phyloP scores from a whole-genome alignment of 139 green algal species.

The Pedinophyceae sp. region DNA sequence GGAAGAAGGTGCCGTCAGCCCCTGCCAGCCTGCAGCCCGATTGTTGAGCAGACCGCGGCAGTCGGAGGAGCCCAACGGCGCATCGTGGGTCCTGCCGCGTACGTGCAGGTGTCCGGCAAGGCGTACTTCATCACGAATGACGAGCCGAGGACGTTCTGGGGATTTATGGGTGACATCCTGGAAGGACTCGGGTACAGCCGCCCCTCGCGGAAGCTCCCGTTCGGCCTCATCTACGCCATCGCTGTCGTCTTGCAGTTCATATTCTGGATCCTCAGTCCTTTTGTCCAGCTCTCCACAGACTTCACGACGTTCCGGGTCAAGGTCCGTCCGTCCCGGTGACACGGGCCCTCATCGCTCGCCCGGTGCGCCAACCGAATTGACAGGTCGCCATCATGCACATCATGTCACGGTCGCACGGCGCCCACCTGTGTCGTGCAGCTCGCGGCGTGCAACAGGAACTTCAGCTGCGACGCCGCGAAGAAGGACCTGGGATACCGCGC shows the following conservation, averaged over 20 bases:
- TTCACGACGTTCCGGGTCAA: conserved; percentile 42
- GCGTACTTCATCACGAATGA: conserved; percentile 82
- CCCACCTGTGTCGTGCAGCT: conserved; percentile 29
- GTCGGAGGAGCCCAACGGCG: too few species aligned
- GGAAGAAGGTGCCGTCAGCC: too few species aligned
- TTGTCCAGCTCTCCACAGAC: conserved; percentile 35
- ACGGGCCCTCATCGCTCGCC: too few species aligned
- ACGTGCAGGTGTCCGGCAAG: conserved; percentile 31
- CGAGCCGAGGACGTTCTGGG: conserved; percentile 64
- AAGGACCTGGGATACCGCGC: conserved; percentile 45
- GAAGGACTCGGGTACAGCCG: conserved; percentile 57
- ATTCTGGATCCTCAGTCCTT: conserved; percentile 27
- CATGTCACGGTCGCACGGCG: not conserved
- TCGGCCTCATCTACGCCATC: conserved; percentile 49
- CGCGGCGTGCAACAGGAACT: conserved; percentile 32
- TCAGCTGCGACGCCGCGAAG: conserved; percentile 24
- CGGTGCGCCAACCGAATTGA: too few species aligned
- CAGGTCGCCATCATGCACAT: not conserved
- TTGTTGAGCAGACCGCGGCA: too few species aligned
- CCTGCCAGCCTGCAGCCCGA: too few species aligned
- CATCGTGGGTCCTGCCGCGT: too few species aligned
- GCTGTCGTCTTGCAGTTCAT: conserved; percentile 55
- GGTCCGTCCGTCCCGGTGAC: too few species aligned
- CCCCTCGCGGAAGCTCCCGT: conserved; percentile 30
- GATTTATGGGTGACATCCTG: conserved; percentile 64